Evolutionary conservation across 2,329 filamentous ascomycete species (phyloP).

Genomic region (Chaetomium olivaceum): DNA sequence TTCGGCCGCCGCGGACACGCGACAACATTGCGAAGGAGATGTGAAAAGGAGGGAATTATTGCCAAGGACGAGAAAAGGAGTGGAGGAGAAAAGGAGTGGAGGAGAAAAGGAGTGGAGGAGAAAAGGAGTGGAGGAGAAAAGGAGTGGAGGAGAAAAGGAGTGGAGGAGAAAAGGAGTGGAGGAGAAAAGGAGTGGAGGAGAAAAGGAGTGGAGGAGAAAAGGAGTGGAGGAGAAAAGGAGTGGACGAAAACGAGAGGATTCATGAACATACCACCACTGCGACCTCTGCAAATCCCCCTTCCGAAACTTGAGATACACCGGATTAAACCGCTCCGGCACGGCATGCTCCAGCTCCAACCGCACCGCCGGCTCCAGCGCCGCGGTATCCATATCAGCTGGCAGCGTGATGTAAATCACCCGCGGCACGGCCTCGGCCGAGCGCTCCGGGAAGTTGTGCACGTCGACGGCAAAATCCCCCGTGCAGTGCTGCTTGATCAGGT

Average conservation of each 20-base stretch:
- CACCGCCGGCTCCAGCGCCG: constrained; percentile 14
- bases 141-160: too few relatives aligned
- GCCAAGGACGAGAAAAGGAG: too few relatives aligned
- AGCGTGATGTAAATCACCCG: constrained; percentile 25
- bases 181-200: too few relatives aligned
- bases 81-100: too few relatives aligned
- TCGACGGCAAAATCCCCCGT: constrained; percentile 23
- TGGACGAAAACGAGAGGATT: neutral
- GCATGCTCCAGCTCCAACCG: neutral
- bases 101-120: too few relatives aligned
- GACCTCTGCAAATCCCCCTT: constrained; percentile 14
- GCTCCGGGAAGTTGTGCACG: constrained; percentile 28
- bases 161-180: too few relatives aligned
- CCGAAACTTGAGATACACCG: constrained; percentile 19
- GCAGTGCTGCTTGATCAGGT: constrained; percentile 19
- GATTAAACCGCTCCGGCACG: constrained; percentile 17
- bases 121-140: too few relatives aligned
- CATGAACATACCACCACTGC: neutral
- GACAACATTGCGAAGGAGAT: too few relatives aligned
- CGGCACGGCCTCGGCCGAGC: constrained; percentile 18
- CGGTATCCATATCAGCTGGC: neutral
- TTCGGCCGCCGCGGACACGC: too few relatives aligned
- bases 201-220: too few relatives aligned
- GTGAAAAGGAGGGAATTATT: too few relatives aligned
- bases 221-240: too few relatives aligned